These are phyloP conservation scores for Alternaria metachromatica DNA, from an alignment of 2,329 filamentous ascomycete genomes.

Conservation along the genomic window DNA sequence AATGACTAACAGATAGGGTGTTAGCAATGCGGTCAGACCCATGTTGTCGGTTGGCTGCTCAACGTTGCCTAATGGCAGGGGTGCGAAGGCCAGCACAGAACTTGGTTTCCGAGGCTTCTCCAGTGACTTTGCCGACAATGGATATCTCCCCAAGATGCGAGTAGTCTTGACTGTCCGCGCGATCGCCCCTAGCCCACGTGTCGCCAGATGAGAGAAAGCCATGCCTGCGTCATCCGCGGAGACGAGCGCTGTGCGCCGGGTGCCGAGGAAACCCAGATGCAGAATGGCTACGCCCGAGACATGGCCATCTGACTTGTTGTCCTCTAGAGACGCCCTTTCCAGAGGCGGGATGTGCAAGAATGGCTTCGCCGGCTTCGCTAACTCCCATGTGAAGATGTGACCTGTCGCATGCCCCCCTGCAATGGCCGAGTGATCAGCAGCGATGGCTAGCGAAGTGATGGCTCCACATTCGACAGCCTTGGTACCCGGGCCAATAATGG, in stretches of 20 bases:
- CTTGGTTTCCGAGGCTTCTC: conserved; percentile 84
- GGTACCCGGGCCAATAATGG: conserved; percentile 90
- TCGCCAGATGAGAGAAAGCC: conserved; percentile 97
- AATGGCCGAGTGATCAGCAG: conserved; percentile 90
- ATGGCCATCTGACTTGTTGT: conserved; percentile 80
- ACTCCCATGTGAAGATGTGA: conserved; percentile 97
- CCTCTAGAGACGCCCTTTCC: conserved; percentile 68
- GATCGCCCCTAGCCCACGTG: conserved; percentile 84
- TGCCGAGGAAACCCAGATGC: conserved; percentile 94
- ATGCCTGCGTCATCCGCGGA: conserved; percentile 95
- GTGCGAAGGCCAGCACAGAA: conserved; percentile 89
- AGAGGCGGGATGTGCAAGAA: conserved; percentile 87
- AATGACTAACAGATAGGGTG: conserved; percentile 92
- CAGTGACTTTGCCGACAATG: conserved; percentile 67
- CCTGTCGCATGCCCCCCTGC: conserved; percentile 89
- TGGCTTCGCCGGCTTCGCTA: conserved; percentile 78
- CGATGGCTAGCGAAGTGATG: conserved; percentile 85
- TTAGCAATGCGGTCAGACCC: conserved; percentile 92
- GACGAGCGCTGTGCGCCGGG: conserved; percentile 89
- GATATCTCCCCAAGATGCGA: conserved; percentile 89
- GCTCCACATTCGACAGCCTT: conserved; percentile 92
- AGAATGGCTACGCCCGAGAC: conserved; percentile 77
- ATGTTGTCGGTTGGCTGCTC: conserved; percentile 86
- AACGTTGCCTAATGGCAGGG: conserved; percentile 91
- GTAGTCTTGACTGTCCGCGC: conserved; percentile 87